Evolutionary conservation across 2,329 filamentous ascomycete species (phyloP), one percentile per base, ranked within the genome.

Genomic region (Penicillium sp.): DNA sequence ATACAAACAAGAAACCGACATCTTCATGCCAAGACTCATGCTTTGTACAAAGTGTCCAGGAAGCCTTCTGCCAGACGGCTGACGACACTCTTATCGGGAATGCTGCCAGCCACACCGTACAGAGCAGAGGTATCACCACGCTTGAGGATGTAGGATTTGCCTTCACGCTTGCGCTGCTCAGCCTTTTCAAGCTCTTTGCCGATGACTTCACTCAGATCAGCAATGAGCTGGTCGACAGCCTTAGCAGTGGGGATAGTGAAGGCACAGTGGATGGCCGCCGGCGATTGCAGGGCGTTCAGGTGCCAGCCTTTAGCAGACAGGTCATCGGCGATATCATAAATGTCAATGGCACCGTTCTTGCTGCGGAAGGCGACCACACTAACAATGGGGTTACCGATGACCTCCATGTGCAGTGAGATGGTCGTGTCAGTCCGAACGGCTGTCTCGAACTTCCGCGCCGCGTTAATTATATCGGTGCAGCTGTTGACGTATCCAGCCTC

Each of bases 41-140:
- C 87, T 80, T 96, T 96, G 75, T 97, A 97, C 73, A 97, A 72
- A 50, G 94, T 87, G 76, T 97, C 92, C 69, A 97, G 79, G 75
- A 97, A 99, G 0, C 91, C 93, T 63, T 82, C 90, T 2, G 92
- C 93, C 69, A 99, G 76, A 66, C 96, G 90, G 61, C 90, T 90
- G 32, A 99, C 91, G 34, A 99, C 87, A 63, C 89, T 91, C 83
- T 97, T 97, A 72, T 99, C 95, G 1, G 94, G 94, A 73, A 99
- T 75, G 68, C 90, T 95, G 6, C 94, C 94, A 0, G 94, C 94
- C 54, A 99, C 92, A 52, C 94, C 94, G 74, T 99, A 99, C 59
- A 99, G 77, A 5, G 92, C 92, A 1, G 91, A 90, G 15, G 90
- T 86, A 71, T 96, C 90, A 3, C 77, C 85, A 6, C 79, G 80